Percentiles rank a stretch among this genome's conserved stretches.
phyloP scores from a whole-genome alignment of 345 rosid genomes.

The Gossypioides kirkii region DNA sequence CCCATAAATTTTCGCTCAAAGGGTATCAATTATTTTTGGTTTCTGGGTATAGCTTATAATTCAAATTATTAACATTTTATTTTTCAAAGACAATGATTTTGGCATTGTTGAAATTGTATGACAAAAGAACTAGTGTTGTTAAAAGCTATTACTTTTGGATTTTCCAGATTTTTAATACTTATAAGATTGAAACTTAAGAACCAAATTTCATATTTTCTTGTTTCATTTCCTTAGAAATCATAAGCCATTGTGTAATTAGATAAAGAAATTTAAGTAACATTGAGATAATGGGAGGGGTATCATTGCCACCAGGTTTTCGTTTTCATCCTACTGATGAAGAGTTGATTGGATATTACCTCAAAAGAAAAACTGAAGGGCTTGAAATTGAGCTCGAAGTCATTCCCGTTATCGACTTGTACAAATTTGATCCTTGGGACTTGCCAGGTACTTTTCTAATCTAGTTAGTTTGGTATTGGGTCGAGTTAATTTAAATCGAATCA shows the following conservation, averaged over 20 bases:
- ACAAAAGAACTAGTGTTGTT: slow-evolving; percentile 43
- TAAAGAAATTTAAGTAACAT: background rate
- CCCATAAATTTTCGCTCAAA: background rate
- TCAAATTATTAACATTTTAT: background rate
- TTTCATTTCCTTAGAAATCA: slow-evolving; percentile 9
- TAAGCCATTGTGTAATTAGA: background rate
- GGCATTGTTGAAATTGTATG: slow-evolving; percentile 46
- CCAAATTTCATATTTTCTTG: background rate
- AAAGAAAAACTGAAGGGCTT: slow-evolving; percentile 60
- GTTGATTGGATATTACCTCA: slow-evolving; percentile 71
- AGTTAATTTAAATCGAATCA: background rate
- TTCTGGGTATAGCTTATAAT: slow-evolving; percentile 27
- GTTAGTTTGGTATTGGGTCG: background rate
- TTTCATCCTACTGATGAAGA: slow-evolving; percentile 95
- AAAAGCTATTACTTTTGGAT: slow-evolving; percentile 76
- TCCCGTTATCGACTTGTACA: slow-evolving; percentile 72
- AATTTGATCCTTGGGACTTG: slow-evolving; percentile 92
- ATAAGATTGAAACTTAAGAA: slow-evolving; percentile 40
- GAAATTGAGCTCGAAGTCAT: slow-evolving; percentile 80
- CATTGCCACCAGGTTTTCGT: slow-evolving; percentile 83
- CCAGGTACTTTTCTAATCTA: slow-evolving; percentile 43
- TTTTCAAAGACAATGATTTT: slow-evolving; percentile 53
- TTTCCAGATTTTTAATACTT: slow-evolving; percentile 59
- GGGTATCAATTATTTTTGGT: background rate
- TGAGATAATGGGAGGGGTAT: slow-evolving; percentile 51